These are phyloP conservation scores for Gonium pectorale DNA, from an alignment of 139 green algal species.

Conservation along the genomic window DNA sequence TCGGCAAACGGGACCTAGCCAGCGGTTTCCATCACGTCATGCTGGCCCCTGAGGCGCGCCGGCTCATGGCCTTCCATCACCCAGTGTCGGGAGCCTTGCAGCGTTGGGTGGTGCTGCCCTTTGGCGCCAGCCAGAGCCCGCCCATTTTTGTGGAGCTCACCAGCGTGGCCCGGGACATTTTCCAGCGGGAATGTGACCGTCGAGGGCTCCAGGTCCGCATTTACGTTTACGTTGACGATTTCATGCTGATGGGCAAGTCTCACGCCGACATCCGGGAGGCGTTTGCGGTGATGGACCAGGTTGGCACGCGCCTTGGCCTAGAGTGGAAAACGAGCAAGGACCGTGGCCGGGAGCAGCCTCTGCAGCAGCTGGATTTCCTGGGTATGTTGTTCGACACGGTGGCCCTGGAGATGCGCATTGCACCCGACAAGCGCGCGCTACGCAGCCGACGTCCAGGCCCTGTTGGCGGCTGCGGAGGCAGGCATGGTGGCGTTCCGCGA, in stretches of 20 bases:
- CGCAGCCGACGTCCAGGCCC: not conserved
- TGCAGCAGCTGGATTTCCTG: constrained; percentile 1
- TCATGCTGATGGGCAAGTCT: not conserved
- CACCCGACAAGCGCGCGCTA: not conserved
- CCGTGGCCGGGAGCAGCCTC: not conserved
- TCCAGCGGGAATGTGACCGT: not conserved
- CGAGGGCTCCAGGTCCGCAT: not conserved
- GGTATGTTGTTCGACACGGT: too few relatives aligned
- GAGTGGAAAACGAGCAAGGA: not conserved
- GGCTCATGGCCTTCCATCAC: constrained; percentile 21
- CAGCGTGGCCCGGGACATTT: not conserved
- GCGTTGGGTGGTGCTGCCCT: constrained; percentile 7
- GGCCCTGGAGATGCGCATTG: not conserved
- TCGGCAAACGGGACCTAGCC: constrained; percentile 2
- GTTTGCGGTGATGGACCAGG: not conserved
- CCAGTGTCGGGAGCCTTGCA: not conserved
- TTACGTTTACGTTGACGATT: not conserved
- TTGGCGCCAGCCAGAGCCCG: constrained; percentile 22
- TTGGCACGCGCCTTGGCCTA: not conserved
- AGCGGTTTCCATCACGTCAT: constrained; percentile 11
- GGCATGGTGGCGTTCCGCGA: not conserved
- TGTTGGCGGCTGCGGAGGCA: not conserved
- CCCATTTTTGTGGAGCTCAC: not conserved
- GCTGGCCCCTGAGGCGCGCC: not conserved
- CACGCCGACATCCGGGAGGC: not conserved